These are phyloP conservation scores for Nyssa sinensis DNA, from an alignment of 148 eudicot species.

Conservation along the genomic window DNA sequence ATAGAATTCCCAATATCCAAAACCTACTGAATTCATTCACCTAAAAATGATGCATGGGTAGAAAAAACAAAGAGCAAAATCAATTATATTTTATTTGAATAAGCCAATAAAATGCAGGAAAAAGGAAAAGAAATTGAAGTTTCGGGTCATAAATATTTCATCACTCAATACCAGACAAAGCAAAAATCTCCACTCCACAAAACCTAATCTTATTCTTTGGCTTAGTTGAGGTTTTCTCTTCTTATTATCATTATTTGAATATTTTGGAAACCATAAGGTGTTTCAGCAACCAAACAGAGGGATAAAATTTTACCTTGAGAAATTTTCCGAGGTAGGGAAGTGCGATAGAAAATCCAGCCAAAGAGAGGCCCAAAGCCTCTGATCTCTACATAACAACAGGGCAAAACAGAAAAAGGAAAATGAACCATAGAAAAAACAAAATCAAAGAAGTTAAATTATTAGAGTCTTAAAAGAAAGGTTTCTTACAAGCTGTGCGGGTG, in stretches of 20 bases:
- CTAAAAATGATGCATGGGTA: no score
- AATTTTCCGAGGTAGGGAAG: conserved; percentile 74
- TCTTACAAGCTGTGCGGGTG: conserved; percentile 85
- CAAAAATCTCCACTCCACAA: neutral
- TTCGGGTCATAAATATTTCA: no score
- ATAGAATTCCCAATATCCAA: no score
- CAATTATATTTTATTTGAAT: no score
- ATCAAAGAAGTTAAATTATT: neutral
- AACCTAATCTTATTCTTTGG: neutral
- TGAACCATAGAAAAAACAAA: no score
- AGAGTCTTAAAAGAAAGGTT: neutral
- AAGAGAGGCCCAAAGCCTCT: conserved; percentile 84
- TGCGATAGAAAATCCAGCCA: conserved; percentile 72
- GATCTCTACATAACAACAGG: conserved; percentile 47
- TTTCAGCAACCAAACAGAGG: neutral
- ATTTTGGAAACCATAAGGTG: neutral
- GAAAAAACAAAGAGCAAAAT: no score
- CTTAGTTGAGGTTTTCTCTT: no score
- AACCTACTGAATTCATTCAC: no score
- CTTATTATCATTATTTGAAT: no score
- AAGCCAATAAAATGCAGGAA: neutral
- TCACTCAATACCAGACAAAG: no score
- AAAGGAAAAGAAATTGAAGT: no score
- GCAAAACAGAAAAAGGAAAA: no score
- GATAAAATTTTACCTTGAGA: conserved; percentile 46